Evolutionary conservation across 1,284 basidiomycete genomes (phyloP).

Genomic region (Tylopilus orsonianus): DNA sequence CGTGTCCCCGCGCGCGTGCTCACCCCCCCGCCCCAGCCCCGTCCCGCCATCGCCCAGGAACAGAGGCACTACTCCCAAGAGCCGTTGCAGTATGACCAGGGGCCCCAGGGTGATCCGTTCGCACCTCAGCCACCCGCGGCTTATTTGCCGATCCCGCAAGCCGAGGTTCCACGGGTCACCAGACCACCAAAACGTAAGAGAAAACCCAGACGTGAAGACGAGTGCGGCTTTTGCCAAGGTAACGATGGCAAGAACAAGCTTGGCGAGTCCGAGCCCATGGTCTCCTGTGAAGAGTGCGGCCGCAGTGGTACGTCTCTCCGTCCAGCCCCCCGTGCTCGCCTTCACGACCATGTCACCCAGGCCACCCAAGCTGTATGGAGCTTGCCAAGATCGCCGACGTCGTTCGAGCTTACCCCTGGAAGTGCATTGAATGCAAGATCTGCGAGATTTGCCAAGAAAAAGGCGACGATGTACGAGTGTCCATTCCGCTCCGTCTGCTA

Average conservation of each 20-base stretch:
- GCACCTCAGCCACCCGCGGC: conserved; percentile 56
- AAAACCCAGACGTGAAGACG: conserved; percentile 51
- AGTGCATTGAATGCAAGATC: conserved; percentile 90
- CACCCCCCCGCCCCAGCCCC: conserved; percentile 14
- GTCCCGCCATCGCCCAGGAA: conserved; percentile 16
- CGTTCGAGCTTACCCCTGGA: conserved; percentile 78
- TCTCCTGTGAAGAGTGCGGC: conserved; percentile 70
- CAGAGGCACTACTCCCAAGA: conserved; percentile 37
- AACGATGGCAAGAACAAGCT: conserved; percentile 55
- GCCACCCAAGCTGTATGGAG: conserved; percentile 78
- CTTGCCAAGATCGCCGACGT: conserved; percentile 51
- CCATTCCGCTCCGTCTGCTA: conserved; percentile 9
- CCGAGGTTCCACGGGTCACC: conserved; percentile 31
- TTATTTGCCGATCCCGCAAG: conserved; percentile 47
- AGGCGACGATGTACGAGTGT: conserved; percentile 80
- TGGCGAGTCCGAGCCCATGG: conserved; percentile 61
- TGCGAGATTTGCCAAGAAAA: conserved; percentile 88
- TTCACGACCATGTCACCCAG: conserved; percentile 38
- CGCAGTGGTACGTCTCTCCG: conserved; percentile 47
- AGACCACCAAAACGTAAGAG: conserved; percentile 55
- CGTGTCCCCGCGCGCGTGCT: conserved; percentile 33
- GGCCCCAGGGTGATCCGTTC: conserved; percentile 79
- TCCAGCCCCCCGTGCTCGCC: conserved; percentile 27
- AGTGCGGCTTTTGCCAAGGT: conserved; percentile 70
- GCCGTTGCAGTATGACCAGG: conserved; percentile 57